Evolutionary conservation across 148 eudicot genomes (phyloP), one percentile per base, ranked within the genome.

Genomic region (Vaccinium macrocarpon): DNA sequence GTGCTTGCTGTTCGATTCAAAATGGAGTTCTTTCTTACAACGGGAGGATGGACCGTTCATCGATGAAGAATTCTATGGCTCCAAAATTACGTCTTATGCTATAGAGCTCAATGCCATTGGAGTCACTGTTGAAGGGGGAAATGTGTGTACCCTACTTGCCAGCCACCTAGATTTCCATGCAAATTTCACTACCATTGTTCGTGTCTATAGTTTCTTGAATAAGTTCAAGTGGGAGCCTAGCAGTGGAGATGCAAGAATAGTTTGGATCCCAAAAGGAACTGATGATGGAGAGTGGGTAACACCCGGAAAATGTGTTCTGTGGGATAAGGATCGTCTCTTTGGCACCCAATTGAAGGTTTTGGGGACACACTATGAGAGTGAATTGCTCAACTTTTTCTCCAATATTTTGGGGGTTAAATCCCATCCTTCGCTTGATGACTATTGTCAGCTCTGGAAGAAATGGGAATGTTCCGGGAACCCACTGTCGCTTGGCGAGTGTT

Each of bases 31-130:
- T 42, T 42, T 77, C 82, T 84, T 94, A 82, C 81, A 71, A 19
- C 57, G 32, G 46, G 57, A 84, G 27, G 97, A 94, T 82, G 95
- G 92, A 15, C 95, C 97, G 0, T 94, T 91, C 79, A 86, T 94
- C 42, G 97, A 92, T 84, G 92, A 88, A 84, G 85, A 74, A 19
- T 90, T 86, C 80, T 94, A 91, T 82, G 95, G 95, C 38, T 42
- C 83, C 35, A 50, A 16, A 3, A 84, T 92, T n/a, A 46, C 70
- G 0, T 84, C 87, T 19, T 92, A 89, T 79, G 78, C 74, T 64
- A 27, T 21, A 42, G 95, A 90, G 88, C 95, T 94, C 70, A 85
- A 68, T n/a, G 38, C 85, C 11, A 59, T 92, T 14, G 94, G 93
- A 29, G 94, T 94, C 52, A 88, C 49, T n/a, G 12, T 77, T 49